Evolutionary conservation across 441 rosid genomes (phyloP).

Genomic region (Pelargonium fulgidum): DNA sequence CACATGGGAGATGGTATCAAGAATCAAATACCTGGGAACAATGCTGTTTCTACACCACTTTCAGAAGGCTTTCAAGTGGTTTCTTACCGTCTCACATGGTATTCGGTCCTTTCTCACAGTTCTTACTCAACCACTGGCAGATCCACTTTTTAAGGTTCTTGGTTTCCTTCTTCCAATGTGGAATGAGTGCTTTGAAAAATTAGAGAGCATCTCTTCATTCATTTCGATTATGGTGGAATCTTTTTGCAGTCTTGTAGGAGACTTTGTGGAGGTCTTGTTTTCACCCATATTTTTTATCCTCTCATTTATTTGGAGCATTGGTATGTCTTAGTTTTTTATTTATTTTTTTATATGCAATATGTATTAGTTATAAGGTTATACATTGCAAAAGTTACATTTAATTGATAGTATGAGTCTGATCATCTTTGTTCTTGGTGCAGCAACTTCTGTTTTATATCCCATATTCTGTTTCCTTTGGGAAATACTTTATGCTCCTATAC

Average conservation of each 20-base stretch:
- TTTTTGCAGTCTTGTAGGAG: slow-evolving; percentile 39
- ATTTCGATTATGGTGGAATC: slow-evolving; percentile 44
- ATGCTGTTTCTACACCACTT: slow-evolving; percentile 88
- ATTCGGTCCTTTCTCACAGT: slow-evolving; percentile 52
- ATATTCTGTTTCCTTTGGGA: slow-evolving; percentile 61
- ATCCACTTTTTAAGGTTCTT: slow-evolving; percentile 41
- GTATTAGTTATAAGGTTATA: not conserved
- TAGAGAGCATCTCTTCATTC: slow-evolving; percentile 40
- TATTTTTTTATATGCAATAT: too few species aligned
- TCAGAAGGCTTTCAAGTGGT: slow-evolving; percentile 78
- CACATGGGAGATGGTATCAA: slow-evolving; percentile 94
- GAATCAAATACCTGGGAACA: slow-evolving; percentile 91
- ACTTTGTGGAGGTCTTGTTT: slow-evolving; percentile 42
- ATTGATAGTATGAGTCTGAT: not conserved
- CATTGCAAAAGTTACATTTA: not conserved
- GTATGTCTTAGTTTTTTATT: slow-evolving; percentile 32
- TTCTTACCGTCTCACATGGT: slow-evolving; percentile 43
- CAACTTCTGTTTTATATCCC: slow-evolving; percentile 48
- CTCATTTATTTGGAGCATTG: slow-evolving; percentile 43
- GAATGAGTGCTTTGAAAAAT: slow-evolving; percentile 43
- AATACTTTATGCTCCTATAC: slow-evolving; percentile 58
- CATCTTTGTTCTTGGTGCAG: slow-evolving; percentile 35
- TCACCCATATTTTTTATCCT: slow-evolving; percentile 52
- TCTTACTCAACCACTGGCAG: slow-evolving; percentile 49
- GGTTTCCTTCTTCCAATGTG: slow-evolving; percentile 56